Evolutionary conservation across 2,329 filamentous ascomycete genomes (phyloP).

Genomic region (Sclerotinia borealis): DNA sequence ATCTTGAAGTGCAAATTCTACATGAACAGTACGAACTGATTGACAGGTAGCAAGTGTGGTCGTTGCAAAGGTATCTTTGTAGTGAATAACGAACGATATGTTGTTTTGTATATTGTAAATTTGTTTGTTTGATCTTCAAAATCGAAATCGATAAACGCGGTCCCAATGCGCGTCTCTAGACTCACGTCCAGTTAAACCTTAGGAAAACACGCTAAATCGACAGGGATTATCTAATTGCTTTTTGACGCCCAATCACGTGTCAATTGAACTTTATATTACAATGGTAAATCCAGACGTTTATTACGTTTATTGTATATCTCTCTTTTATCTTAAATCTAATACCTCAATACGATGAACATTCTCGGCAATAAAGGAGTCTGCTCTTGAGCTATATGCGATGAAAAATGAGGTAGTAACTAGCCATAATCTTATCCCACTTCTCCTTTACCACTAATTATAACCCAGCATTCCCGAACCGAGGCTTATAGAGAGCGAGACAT

Average conservation of each 20-base stretch:
- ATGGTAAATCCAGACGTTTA: too few relatives aligned
- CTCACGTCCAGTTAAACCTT: not conserved
- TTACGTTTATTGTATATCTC: too few relatives aligned
- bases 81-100: not conserved
- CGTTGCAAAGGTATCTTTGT: not conserved
- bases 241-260: conserved; percentile 5
- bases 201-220: conserved; percentile 1
- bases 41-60: not conserved
- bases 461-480: not conserved
- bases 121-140: not conserved
- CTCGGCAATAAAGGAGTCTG: too few relatives aligned
- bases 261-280: not conserved
- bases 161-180: not conserved
- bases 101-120: not conserved
- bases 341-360: too few relatives aligned
- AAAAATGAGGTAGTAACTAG: too few relatives aligned
- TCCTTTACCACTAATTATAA: not conserved
- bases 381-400: too few relatives aligned
- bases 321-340: too few relatives aligned
- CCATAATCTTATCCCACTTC: not conserved
- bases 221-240: not conserved
- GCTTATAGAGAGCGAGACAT: not conserved
- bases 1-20: conserved; percentile 10
- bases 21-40: not conserved
- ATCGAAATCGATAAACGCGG: not conserved